Evolutionary conservation across 2,329 filamentous ascomycete genomes (phyloP).

Genomic region (Talaromyces sp.): DNA sequence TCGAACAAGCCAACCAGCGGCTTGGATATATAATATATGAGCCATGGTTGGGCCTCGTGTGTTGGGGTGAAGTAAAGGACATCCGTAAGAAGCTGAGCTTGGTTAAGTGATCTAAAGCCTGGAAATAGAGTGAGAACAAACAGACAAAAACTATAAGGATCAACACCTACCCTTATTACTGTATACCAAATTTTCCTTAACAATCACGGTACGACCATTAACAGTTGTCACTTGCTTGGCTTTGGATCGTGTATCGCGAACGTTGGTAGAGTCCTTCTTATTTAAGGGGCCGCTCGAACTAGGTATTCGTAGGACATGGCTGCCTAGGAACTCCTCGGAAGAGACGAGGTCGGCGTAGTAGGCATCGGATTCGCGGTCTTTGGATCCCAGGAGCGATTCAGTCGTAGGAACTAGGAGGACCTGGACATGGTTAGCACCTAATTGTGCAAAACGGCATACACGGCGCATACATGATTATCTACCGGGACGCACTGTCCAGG

Average conservation of each 20-base stretch:
- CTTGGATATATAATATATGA: conserved; percentile 91
- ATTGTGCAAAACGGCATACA: conserved; percentile 4
- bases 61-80: conserved; percentile 81
- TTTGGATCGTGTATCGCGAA: conserved; percentile 85
- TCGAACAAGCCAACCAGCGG: conserved; percentile 82
- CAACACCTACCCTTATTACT: conserved; percentile 82
- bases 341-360: conserved; percentile 73
- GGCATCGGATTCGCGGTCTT: conserved; percentile 78
- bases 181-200: conserved; percentile 89
- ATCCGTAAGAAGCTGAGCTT: conserved; percentile 81
- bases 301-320: conserved; percentile 89
- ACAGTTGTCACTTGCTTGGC: conserved; percentile 89
- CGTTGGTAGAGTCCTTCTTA: conserved; percentile 53
- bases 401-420: conserved; percentile 90
- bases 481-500: conserved; percentile 85
- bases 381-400: conserved; percentile 79
- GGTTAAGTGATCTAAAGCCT: conserved; percentile 89
- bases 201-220: conserved; percentile 86
- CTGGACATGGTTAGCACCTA: conserved; percentile 27
- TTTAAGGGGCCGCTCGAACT: conserved; percentile 42
- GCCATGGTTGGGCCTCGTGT: conserved; percentile 87
- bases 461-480: conserved; percentile 65
- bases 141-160: not conserved
- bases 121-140: conserved; percentile 10
- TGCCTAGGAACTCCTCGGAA: conserved; percentile 91